Percentiles rank a stretch among this genome's conserved stretches.
phyloP scores from a whole-genome alignment of 176 grass and related monocot genomes.

The Oryza nivara region DNA sequence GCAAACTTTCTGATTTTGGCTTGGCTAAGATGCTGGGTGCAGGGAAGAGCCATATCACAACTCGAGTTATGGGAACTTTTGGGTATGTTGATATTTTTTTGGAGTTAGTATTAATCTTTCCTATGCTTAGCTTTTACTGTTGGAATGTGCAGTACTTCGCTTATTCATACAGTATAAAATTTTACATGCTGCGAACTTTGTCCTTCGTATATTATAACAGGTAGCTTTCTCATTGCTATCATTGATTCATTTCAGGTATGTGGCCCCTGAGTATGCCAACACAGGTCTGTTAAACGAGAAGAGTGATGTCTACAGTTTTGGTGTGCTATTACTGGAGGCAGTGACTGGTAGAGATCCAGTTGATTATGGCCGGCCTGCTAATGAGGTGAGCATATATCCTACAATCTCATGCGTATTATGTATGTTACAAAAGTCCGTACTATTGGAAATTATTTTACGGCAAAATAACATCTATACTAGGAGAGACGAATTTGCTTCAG shows the following conservation, averaged over 20 bases:
- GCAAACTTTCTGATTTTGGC: conserved; percentile 2
- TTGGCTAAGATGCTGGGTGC: conserved; percentile 1
- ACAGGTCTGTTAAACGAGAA: not conserved
- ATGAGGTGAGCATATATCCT: conserved; percentile 30
- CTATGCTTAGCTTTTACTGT: not conserved
- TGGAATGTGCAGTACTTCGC: not conserved
- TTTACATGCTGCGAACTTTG: not conserved
- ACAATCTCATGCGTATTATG: not conserved
- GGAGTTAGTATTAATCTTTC: not conserved
- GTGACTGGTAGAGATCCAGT: conserved; percentile 4
- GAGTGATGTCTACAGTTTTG: not conserved
- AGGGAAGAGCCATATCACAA: not conserved
- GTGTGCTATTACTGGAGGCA: not conserved
- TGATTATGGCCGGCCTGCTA: not conserved
- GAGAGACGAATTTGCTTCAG: not conserved
- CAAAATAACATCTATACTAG: not conserved
- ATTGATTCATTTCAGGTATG: not conserved
- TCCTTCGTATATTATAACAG: not conserved
- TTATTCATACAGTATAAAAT: not conserved
- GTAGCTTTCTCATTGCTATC: not conserved
- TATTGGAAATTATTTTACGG: not conserved
- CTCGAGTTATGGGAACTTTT: not conserved
- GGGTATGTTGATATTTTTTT: not conserved
- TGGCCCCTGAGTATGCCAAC: conserved; percentile 4
- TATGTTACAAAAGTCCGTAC: not conserved